Conservation (phyloP, 1,284 basidiomycete species). For the Cryptococcus sp. region DNA sequence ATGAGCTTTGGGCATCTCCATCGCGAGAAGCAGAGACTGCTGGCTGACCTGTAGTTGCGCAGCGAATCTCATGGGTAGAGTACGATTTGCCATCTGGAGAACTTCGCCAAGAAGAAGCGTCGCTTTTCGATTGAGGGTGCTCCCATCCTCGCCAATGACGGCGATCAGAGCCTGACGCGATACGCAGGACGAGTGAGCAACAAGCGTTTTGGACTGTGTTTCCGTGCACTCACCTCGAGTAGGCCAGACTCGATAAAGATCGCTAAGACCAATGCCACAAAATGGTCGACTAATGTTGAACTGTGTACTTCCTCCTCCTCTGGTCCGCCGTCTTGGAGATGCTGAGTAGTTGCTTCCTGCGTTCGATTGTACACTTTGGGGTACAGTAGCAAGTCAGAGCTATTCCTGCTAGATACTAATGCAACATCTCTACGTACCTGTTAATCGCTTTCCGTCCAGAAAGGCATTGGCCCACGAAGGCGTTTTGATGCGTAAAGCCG, state of each 20-base stretch:
- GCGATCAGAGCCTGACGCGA: conserved; percentile 70
- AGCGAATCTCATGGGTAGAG: conserved; percentile 80
- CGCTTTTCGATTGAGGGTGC: conserved; percentile 77
- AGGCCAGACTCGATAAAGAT: conserved; percentile 86
- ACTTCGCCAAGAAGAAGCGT: conserved; percentile 91
- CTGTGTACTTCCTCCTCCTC: conserved; percentile 60
- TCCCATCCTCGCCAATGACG: conserved; percentile 72
- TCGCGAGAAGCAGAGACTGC: not conserved
- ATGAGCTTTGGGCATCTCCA: not conserved
- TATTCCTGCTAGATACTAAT: not conserved
- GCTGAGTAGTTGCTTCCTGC: conserved; percentile 40
- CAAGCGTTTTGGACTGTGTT: not conserved
- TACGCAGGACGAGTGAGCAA: not conserved
- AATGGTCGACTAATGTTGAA: conserved; percentile 88
- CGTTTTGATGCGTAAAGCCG: conserved; percentile 85
- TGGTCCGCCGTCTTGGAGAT: conserved; percentile 31
- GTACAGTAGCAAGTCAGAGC: not conserved
- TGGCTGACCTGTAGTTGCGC: conserved; percentile 73
- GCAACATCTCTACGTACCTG: conserved; percentile 61
- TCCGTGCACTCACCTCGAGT: conserved; percentile 65
- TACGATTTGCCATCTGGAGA: conserved; percentile 81
- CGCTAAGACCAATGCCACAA: conserved; percentile 82
- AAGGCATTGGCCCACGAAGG: conserved; percentile 89
- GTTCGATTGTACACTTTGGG: conserved; percentile 46
- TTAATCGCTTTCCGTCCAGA: conserved; percentile 79